phyloP scores from a whole-genome alignment of 192 early-diverging fungal genomes.

The Backusella parvicylindrica region DNA sequence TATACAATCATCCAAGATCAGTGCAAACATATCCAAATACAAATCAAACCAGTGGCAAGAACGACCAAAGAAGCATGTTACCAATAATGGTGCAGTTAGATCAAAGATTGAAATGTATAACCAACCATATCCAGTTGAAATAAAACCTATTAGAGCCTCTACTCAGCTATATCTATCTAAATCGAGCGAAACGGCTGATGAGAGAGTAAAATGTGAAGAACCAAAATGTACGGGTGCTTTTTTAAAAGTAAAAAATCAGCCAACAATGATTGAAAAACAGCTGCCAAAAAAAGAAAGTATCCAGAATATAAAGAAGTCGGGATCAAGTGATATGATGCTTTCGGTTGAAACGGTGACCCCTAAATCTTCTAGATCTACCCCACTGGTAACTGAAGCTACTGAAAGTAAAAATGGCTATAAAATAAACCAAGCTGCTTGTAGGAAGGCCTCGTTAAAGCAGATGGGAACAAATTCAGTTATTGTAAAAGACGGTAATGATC shows the following conservation, averaged over 20 bases:
- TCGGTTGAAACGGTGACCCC: not conserved
- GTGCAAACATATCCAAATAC: not conserved
- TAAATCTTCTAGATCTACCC: constrained; percentile 18
- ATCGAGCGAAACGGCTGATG: not conserved
- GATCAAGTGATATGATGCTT: not conserved
- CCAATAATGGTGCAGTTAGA: not conserved
- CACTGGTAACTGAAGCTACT: not conserved
- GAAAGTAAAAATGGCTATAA: not conserved
- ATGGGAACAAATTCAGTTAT: not conserved
- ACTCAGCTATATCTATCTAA: not conserved
- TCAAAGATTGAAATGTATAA: not conserved
- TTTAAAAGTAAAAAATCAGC: not conserved
- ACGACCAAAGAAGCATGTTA: not conserved
- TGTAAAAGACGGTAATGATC: not conserved
- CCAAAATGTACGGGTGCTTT: not conserved
- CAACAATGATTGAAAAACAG: not conserved
- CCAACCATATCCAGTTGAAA: not conserved
- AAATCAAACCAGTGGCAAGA: not conserved
- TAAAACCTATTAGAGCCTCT: not conserved
- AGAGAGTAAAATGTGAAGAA: not conserved
- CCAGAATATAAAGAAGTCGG: not conserved
- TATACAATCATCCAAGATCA: not conserved
- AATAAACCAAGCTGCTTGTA: not conserved
- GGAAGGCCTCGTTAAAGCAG: not conserved
- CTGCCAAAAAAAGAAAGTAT: not conserved